These are phyloP conservation scores for Chlorencoelia australis DNA, from an alignment of 2,329 filamentous ascomycete species.

Conservation along the genomic window DNA sequence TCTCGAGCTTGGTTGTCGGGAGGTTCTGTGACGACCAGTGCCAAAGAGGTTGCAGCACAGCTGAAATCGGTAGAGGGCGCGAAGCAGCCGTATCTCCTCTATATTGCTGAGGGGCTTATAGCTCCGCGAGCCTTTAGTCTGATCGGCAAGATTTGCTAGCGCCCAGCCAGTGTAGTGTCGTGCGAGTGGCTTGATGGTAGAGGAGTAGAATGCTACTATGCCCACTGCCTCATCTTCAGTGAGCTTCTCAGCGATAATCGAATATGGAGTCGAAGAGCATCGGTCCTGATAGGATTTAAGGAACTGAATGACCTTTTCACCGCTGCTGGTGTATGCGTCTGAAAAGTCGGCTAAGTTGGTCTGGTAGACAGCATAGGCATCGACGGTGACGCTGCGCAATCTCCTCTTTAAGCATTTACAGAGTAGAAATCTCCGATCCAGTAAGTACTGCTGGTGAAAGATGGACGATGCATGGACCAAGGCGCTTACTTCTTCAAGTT, in stretches of 20 bases:
- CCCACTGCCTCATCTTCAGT: not conserved
- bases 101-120: not conserved
- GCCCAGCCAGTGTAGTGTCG: not conserved
- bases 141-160: not conserved
- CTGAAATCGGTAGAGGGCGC: not conserved
- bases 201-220: not conserved
- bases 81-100: not conserved
- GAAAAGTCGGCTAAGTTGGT: not conserved
- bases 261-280: not conserved
- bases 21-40: not conserved
- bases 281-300: not conserved
- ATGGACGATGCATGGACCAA: not conserved
- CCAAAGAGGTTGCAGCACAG: not conserved
- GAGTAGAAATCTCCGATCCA: not conserved
- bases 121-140: too few species aligned
- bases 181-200: not conserved
- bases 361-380: not conserved
- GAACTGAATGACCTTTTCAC: not conserved
- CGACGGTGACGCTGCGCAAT: not conserved
- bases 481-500: not conserved
- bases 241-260: not conserved
- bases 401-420: not conserved
- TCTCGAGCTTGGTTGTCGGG: not conserved
- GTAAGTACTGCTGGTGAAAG: not conserved
- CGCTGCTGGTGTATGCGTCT: not conserved